A percentile compares a stretch with the other conserved stretches of the same genome.
Evolutionary conservation across 331 rosid species (phyloP).

Genomic region (Quercus lobata): DNA sequence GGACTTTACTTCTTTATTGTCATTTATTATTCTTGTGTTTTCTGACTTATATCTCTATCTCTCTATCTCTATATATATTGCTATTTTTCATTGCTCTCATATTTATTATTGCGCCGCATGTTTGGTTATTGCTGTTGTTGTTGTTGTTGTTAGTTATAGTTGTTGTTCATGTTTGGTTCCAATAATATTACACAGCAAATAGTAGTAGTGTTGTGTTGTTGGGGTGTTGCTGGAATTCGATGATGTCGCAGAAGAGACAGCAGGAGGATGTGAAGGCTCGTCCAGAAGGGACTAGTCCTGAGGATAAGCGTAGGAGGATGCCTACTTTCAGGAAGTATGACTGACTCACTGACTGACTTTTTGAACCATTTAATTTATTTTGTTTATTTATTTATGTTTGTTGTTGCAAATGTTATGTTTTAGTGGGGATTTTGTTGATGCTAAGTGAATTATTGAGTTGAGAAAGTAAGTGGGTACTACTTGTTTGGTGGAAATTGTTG

Average conservation of each 20-base stretch:
- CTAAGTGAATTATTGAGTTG: not conserved
- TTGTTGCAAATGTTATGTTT: not conserved
- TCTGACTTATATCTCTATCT: not conserved
- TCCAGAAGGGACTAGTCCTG: slow-evolving; percentile 34
- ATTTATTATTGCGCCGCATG: slow-evolving; percentile 26
- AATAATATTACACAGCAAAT: not conserved
- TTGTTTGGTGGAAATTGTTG: not conserved
- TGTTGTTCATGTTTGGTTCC: not conserved
- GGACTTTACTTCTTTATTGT: slow-evolving; percentile 18
- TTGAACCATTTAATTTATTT: not conserved
- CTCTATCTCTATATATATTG: not conserved
- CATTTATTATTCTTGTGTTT: not conserved
- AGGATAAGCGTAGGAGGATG: slow-evolving; percentile 68
- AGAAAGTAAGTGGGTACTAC: not conserved
- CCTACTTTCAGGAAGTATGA: slow-evolving; percentile 51
- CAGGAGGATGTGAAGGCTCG: slow-evolving; percentile 57
- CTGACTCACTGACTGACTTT: not conserved
- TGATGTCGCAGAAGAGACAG: slow-evolving; percentile 83
- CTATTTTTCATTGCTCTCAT: slow-evolving; percentile 11
- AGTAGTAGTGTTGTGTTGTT: not conserved
- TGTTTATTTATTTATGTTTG: not conserved
- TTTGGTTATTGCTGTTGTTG: slow-evolving; percentile 14
- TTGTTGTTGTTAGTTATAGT: not conserved
- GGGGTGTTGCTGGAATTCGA: slow-evolving; percentile 8
- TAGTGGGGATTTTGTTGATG: not conserved